Percentiles rank a stretch among this genome's conserved stretches.
Conservation (phyloP, 2,329 filamentous ascomycete genomes). For the Paraphaeosphaeria sporulosa region DNA sequence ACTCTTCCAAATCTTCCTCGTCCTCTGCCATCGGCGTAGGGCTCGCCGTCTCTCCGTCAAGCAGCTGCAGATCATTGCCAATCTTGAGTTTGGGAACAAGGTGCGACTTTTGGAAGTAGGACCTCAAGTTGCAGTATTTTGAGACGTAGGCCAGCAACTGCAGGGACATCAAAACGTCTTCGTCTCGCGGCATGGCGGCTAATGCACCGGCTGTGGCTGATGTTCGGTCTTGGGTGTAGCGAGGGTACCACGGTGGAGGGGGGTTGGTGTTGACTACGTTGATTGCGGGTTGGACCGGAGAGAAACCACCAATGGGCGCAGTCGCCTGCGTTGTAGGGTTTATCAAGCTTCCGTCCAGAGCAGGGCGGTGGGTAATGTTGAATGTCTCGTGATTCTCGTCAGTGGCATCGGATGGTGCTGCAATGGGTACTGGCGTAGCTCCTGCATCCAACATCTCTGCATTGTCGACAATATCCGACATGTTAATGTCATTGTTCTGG, state of each 20-base stretch:
- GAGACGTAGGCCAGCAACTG: conserved; percentile 97
- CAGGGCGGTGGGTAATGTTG: conserved; percentile 87
- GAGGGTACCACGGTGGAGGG: conserved; percentile 78
- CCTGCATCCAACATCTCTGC: conserved; percentile 77
- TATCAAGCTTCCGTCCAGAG: conserved; percentile 83
- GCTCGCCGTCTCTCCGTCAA: conserved; percentile 70
- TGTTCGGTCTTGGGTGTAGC: conserved; percentile 80
- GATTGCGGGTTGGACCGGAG: conserved; percentile 72
- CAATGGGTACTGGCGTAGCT: conserved; percentile 75
- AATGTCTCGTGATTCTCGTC: conserved; percentile 79
- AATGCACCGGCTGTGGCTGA: conserved; percentile 70
- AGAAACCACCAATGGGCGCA: conserved; percentile 71
- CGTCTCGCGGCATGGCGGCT: conserved; percentile 92
- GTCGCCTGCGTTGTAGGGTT: conserved; percentile 74
- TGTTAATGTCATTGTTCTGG: conserved; percentile 80
- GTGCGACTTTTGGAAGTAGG: conserved; percentile 95
- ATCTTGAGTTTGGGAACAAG: conserved; percentile 92
- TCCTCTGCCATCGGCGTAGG: conserved; percentile 57
- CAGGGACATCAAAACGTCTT: conserved; percentile 97
- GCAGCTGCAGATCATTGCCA: conserved; percentile 79
- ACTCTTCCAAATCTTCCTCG: conserved; percentile 82
- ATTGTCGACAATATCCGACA: conserved; percentile 85
- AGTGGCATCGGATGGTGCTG: conserved; percentile 82
- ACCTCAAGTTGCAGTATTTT: conserved; percentile 95
- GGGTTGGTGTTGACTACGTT: conserved; percentile 75